A percentile compares a stretch with the other conserved stretches of the same genome.
phyloP scores from a whole-genome alignment of 2,329 filamentous ascomycete species.

The Didymella pinodella region DNA sequence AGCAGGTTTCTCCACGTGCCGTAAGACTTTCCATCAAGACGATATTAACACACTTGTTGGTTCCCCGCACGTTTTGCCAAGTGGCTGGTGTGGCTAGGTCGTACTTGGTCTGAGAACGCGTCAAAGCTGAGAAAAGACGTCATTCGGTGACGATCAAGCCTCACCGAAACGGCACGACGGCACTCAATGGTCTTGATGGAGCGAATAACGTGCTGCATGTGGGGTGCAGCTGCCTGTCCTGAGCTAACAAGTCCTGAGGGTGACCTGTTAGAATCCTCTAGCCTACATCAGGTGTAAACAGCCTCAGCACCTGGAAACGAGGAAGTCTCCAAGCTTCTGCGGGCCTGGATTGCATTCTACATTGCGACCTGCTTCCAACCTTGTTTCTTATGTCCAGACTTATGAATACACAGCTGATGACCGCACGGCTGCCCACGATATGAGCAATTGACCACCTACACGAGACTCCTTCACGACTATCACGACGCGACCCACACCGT shows the following conservation, averaged over 20 bases:
- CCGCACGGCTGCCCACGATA: slow-evolving; percentile 11
- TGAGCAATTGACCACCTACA: slow-evolving; percentile 9
- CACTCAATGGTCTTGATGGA: slow-evolving; percentile 26
- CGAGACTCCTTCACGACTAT: slow-evolving; percentile 2
- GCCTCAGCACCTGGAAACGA: slow-evolving; percentile 13
- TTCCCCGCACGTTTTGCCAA: slow-evolving; percentile 32
- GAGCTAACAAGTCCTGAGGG: slow-evolving; percentile 13
- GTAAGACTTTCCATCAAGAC: background rate
- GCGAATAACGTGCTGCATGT: slow-evolving; percentile 25
- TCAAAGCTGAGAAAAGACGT: slow-evolving; percentile 30
- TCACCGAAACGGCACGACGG: slow-evolving; percentile 29
- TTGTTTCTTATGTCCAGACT: slow-evolving; percentile 19
- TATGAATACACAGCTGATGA: slow-evolving; percentile 5
- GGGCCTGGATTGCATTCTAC: slow-evolving; percentile 19
- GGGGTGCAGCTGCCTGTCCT: slow-evolving; percentile 24
- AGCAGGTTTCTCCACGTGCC: background rate
- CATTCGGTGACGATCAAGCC: slow-evolving; percentile 28
- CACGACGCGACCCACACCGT: background rate
- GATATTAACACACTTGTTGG: background rate
- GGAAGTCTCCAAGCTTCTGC: slow-evolving; percentile 20
- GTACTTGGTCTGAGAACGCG: slow-evolving; percentile 27
- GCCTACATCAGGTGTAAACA: slow-evolving; percentile 36
- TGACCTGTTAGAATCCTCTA: background rate
- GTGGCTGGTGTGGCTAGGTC: slow-evolving; percentile 22
- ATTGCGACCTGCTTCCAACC: slow-evolving; percentile 22